phyloP scores from a whole-genome alignment of 2,329 filamentous ascomycete species.

The Ceratocystis cubensis region DNA sequence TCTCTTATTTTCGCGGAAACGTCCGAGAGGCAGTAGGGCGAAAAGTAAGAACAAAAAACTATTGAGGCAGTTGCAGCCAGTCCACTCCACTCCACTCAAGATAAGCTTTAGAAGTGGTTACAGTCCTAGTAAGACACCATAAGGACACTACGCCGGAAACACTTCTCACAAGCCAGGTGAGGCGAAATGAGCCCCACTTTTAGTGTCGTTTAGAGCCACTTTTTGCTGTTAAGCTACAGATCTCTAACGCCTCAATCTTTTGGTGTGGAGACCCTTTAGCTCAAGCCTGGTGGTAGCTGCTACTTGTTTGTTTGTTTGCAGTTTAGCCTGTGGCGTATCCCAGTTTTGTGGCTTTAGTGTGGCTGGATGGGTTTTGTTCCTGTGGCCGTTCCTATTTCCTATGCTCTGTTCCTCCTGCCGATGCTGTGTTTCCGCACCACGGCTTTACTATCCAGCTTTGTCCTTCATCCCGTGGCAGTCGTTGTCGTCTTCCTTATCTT shows the following conservation, averaged over 20 bases:
- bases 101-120: background rate
- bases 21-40: no score
- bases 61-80: background rate
- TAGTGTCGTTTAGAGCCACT: background rate
- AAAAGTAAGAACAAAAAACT: background rate
- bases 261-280: conserved; percentile 1
- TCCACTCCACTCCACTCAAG: background rate
- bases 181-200: conserved; percentile 3
- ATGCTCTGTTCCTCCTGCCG: no score
- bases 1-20: no score
- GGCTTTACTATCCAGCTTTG: background rate
- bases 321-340: background rate
- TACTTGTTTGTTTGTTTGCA: background rate
- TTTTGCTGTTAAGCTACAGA: background rate
- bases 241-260: background rate
- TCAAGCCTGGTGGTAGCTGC: background rate
- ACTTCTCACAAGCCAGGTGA: background rate
- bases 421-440: background rate
- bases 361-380: background rate
- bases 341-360: background rate
- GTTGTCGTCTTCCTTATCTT: background rate
- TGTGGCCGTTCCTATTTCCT: no score
- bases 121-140: background rate
- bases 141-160: background rate
- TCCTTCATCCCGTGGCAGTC: background rate